A percentile compares a stretch with the other conserved stretches of the same genome.
These are phyloP conservation scores for Xerocomellus dryophilus DNA, from an alignment of 768 basidiomycete genomes.

Conservation along the genomic window DNA sequence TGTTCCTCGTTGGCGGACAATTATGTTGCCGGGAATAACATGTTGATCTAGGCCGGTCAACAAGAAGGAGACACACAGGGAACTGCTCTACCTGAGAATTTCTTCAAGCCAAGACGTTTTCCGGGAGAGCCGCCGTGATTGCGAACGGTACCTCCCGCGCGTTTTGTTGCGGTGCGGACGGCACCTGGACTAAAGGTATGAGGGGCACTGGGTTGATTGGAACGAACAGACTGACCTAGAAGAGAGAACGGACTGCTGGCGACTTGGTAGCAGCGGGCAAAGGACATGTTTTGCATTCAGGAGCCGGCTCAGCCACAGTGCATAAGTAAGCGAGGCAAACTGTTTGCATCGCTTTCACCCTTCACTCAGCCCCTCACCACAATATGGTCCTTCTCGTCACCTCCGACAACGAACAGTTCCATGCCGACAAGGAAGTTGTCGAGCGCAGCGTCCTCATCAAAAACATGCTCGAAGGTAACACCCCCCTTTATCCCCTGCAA, in stretches of 20 bases:
- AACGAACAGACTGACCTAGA: conserved; percentile 25
- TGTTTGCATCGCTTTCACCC: neutral
- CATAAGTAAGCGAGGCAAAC: conserved; percentile 6
- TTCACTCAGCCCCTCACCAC: conserved; percentile 13
- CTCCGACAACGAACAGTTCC: conserved; percentile 94
- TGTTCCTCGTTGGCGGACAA: conserved; percentile 91
- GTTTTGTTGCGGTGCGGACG: conserved; percentile 92
- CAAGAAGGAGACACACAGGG: neutral
- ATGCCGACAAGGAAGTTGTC: conserved; percentile 90
- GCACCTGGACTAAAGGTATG: conserved; percentile 42
- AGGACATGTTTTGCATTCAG: conserved; percentile 7
- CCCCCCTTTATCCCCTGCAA: neutral
- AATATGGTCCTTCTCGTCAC: conserved; percentile 85
- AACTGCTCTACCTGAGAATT: conserved; percentile 75
- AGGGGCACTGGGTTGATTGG: neutral
- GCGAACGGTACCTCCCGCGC: conserved; percentile 90
- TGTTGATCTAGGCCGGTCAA: conserved; percentile 62
- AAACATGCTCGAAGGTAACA: conserved; percentile 96
- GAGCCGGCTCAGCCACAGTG: conserved; percentile 13
- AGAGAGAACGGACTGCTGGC: conserved; percentile 50
- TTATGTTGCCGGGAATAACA: conserved; percentile 93
- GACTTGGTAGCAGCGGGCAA: conserved; percentile 37
- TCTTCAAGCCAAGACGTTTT: conserved; percentile 91
- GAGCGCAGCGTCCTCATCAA: conserved; percentile 96
- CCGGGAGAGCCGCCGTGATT: conserved; percentile 94